phyloP scores from a whole-genome alignment of 208 protist species.

The Crithidia bombi region DNA sequence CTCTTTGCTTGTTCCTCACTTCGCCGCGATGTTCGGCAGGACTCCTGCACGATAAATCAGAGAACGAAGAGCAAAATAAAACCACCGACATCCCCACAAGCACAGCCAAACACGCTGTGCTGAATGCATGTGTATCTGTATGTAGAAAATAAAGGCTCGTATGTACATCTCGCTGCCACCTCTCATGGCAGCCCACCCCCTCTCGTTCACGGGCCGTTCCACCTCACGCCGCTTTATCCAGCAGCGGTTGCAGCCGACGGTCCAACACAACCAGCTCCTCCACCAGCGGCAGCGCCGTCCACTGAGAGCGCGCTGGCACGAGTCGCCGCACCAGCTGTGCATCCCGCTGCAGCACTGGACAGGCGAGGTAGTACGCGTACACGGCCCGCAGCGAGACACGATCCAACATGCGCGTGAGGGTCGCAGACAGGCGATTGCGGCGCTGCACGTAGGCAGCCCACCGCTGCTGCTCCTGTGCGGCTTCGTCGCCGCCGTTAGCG shows the following conservation, averaged over 20 bases:
- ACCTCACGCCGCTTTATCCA: constrained; percentile 1
- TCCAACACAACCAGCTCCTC: constrained; percentile 84
- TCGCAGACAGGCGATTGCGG: constrained; percentile 37
- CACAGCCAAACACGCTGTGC: too few relatives aligned
- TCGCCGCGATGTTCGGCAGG: too few relatives aligned
- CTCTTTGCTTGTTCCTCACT: too few relatives aligned
- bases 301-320: constrained; percentile 66
- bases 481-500: background rate
- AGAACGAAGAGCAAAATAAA: too few relatives aligned
- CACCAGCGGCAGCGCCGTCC: constrained; percentile 71
- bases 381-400: constrained; percentile 40
- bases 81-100: too few relatives aligned
- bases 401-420: constrained; percentile 38
- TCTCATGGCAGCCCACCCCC: too few relatives aligned
- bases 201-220: too few relatives aligned
- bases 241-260: constrained; percentile 42
- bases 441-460: constrained; percentile 41
- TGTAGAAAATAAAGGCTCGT: too few relatives aligned
- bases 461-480: background rate
- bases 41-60: too few relatives aligned
- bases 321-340: constrained; percentile 52
- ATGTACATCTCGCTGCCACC: too few relatives aligned
- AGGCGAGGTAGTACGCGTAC: constrained; percentile 73
- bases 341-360: constrained; percentile 61
- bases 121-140: too few relatives aligned